A percentile compares a stretch with the other conserved stretches of the same genome.
phyloP scores from a whole-genome alignment of 192 early-diverging fungal species.

The Backusella psychrophila region DNA sequence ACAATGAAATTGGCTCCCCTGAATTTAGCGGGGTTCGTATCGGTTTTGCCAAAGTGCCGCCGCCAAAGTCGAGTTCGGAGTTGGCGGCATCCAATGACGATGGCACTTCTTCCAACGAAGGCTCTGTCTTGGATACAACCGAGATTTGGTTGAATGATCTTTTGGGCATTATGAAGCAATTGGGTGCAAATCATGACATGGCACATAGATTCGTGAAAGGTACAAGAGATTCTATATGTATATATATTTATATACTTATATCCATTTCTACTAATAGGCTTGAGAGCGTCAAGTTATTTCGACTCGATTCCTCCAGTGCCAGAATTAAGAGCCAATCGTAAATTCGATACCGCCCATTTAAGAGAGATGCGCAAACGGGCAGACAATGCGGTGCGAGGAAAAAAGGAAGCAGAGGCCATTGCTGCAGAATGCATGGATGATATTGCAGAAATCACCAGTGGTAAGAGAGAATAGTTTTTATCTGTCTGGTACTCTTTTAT shows the following conservation, averaged over 20 bases:
- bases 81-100: background rate
- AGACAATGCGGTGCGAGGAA: conserved; percentile 52
- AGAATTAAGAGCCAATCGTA: conserved; percentile 27
- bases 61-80: conserved; percentile 30
- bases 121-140: background rate
- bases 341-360: conserved; percentile 72
- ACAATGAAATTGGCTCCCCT: conserved; percentile 74
- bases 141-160: background rate
- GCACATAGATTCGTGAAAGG: background rate
- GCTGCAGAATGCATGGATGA: conserved; percentile 80
- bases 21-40: conserved; percentile 70
- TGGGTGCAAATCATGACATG: background rate
- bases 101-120: conserved; percentile 5
- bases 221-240: too few species aligned
- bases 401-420: conserved; percentile 70
- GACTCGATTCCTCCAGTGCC: conserved; percentile 38
- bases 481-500: too few species aligned
- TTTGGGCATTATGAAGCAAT: conserved; percentile 4
- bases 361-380: conserved; percentile 83
- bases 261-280: too few species aligned
- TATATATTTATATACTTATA: too few species aligned
- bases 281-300: background rate
- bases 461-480: conserved; percentile 37
- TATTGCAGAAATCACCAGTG: conserved; percentile 84
- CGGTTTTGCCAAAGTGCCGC: conserved; percentile 88